These are phyloP conservation scores for Beta lomatogona DNA, from an alignment of 179 eudicot genomes.

Conservation along the genomic window DNA sequence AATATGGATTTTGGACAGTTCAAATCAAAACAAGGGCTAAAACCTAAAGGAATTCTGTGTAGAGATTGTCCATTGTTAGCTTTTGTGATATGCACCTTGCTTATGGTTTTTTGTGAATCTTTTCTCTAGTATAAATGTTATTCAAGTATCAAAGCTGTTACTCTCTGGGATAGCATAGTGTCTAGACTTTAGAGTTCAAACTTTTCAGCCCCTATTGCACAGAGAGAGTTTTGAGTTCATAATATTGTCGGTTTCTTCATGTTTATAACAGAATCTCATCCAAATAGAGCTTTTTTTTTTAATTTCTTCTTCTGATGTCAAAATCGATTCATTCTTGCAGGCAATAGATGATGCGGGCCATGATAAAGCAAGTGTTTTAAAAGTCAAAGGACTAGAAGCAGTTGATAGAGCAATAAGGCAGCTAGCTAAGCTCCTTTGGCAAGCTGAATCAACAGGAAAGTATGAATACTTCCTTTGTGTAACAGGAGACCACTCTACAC, in stretches of 20 bases:
- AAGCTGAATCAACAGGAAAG: conserved; percentile 70
- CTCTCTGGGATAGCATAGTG: background rate
- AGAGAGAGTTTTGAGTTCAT: background rate
- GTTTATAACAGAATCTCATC: background rate
- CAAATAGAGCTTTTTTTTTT: background rate
- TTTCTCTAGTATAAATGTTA: background rate
- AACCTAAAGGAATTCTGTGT: no score
- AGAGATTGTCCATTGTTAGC: background rate
- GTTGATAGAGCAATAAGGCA: conserved; percentile 85
- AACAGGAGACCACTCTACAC: conserved; percentile 97
- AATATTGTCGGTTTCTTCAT: background rate
- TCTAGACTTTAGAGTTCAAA: background rate
- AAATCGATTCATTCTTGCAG: conserved; percentile 38
- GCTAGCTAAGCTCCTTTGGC: conserved; percentile 83
- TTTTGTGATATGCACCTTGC: background rate
- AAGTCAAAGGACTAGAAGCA: conserved; percentile 89
- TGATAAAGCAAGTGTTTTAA: conserved; percentile 82
- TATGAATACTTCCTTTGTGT: conserved; percentile 77
- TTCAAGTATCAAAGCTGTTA: background rate
- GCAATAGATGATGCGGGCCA: conserved; percentile 98
- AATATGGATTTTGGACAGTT: background rate
- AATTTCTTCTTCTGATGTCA: background rate
- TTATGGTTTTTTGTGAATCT: background rate
- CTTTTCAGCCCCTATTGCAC: background rate
- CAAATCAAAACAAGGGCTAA: background rate